Evolutionary conservation across 495 filamentous ascomycete species (phyloP).

Genomic region (Penicillium malachiteum): DNA sequence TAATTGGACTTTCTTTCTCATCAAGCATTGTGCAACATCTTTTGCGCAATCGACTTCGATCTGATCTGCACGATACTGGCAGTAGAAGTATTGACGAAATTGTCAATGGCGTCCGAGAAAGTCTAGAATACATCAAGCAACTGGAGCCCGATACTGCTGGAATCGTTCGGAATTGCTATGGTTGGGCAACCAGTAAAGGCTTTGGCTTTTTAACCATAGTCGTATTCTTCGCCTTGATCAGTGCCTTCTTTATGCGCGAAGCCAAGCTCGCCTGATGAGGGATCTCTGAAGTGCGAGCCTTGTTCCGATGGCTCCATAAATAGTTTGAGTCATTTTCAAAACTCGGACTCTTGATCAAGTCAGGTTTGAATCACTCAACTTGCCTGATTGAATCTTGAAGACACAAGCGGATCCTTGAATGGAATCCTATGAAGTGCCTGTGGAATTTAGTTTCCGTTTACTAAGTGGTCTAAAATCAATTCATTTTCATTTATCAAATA

Average conservation of each 20-base stretch:
- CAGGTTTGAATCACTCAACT: too few species aligned
- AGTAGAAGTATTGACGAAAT: constrained; percentile 67
- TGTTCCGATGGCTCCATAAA: too few species aligned
- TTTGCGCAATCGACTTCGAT: constrained; percentile 58
- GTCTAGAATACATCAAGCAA: constrained; percentile 65
- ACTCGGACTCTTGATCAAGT: too few species aligned
- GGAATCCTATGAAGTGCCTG: too few species aligned
- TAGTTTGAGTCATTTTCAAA: too few species aligned
- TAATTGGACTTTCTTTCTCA: constrained; percentile 68
- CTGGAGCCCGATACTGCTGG: constrained; percentile 60
- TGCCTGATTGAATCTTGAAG: too few species aligned
- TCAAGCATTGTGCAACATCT: constrained; percentile 73
- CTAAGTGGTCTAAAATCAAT: too few species aligned
- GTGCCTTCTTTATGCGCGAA: constrained; percentile 46
- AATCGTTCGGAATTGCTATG: constrained; percentile 71
- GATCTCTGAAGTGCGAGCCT: too few species aligned
- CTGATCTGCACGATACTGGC: constrained; percentile 51
- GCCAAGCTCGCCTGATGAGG: constrained; percentile 23
- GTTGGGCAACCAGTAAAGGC: constrained; percentile 48
- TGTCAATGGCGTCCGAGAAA: constrained; percentile 69
- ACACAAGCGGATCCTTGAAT: too few species aligned
- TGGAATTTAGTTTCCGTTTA: too few species aligned
- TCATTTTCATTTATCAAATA: too few species aligned
- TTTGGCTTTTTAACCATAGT: constrained; percentile 46
- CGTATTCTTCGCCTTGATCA: constrained; percentile 46